Conservation (phyloP, 2,329 filamentous ascomycete genomes). For the Pseudonectria buxi region DNA sequence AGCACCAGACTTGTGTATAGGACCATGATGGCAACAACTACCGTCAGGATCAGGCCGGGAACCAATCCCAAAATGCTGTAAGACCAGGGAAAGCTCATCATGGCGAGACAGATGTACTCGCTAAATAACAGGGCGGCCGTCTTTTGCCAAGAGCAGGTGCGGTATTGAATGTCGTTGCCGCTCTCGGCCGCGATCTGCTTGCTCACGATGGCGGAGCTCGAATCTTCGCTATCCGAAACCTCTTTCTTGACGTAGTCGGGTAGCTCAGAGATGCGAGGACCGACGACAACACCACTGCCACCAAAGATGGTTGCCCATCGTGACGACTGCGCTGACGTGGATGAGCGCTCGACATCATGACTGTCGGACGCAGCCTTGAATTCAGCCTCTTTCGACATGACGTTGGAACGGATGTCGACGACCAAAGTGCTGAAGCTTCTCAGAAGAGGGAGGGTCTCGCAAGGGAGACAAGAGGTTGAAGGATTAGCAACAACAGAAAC, state of each 20-base stretch:
- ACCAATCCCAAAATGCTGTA: slow-evolving; percentile 84
- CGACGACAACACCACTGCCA: slow-evolving; percentile 35
- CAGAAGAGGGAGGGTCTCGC: too few relatives aligned
- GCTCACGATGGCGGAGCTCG: slow-evolving; percentile 42
- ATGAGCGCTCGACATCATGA: slow-evolving; percentile 18
- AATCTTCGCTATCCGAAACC: slow-evolving; percentile 37
- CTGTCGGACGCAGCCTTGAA: slow-evolving; percentile 9
- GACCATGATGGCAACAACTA: slow-evolving; percentile 69
- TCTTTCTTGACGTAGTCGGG: slow-evolving; percentile 29
- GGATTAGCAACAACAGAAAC: too few relatives aligned
- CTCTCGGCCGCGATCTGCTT: slow-evolving; percentile 72
- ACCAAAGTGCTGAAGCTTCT: too few relatives aligned
- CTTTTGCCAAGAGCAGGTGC: slow-evolving; percentile 93
- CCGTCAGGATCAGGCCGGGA: slow-evolving; percentile 74
- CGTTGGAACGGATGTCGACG: background rate
- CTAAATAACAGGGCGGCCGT: slow-evolving; percentile 86
- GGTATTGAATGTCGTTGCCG: slow-evolving; percentile 77
- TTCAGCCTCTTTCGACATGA: slow-evolving; percentile 23
- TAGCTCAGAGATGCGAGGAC: slow-evolving; percentile 45
- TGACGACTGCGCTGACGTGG: slow-evolving; percentile 15
- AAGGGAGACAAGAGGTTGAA: too few relatives aligned
- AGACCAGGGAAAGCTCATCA: slow-evolving; percentile 95
- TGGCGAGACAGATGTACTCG: slow-evolving; percentile 86
- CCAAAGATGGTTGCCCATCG: slow-evolving; percentile 32
- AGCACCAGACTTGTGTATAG: slow-evolving; percentile 61